phyloP scores from a whole-genome alignment of 164 flowering plant genomes.

The grape (Vitis vinifera) region DNA sequence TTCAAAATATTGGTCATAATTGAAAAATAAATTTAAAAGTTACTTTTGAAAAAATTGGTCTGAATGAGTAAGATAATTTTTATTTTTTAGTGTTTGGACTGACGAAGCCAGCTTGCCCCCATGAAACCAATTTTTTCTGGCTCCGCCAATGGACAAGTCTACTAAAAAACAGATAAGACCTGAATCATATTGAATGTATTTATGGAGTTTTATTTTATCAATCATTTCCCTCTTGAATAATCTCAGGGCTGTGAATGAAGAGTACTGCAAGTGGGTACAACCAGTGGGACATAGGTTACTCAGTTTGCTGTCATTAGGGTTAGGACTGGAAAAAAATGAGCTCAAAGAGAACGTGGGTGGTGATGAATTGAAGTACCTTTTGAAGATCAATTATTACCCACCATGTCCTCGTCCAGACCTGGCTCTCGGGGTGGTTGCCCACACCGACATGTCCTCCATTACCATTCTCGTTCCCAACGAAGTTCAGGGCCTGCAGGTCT shows the following conservation, averaged over 20 bases:
- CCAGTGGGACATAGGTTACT: conserved; percentile 48
- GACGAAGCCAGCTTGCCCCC: too few relatives aligned
- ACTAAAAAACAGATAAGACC: too few relatives aligned
- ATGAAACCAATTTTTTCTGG: too few relatives aligned
- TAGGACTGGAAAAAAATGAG: conserved; percentile 47
- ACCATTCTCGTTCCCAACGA: conserved; percentile 64
- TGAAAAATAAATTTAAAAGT: too few relatives aligned
- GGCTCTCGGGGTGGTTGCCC: conserved; percentile 55
- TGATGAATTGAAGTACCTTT: conserved; percentile 35
- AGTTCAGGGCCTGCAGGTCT: conserved; percentile 59
- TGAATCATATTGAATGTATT: too few relatives aligned
- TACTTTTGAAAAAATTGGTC: too few relatives aligned
- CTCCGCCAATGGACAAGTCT: too few relatives aligned
- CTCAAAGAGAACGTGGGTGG: conserved; percentile 49
- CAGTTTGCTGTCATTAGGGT: conserved; percentile 37
- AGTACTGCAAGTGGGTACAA: conserved; percentile 38
- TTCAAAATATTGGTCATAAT: too few relatives aligned
- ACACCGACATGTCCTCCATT: conserved; percentile 49
- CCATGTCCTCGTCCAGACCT: conserved; percentile 73
- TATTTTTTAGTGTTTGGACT: too few relatives aligned
- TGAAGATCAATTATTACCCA: conserved; percentile 67
- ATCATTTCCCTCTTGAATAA: too few relatives aligned
- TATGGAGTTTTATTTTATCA: too few relatives aligned
- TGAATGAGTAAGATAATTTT: too few relatives aligned
- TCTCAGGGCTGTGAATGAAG: conserved; percentile 57